Base-by-base conservation (phyloP, 1,284 basidiomycete genomes). In the Cystobasidiaceae sp. region DNA sequence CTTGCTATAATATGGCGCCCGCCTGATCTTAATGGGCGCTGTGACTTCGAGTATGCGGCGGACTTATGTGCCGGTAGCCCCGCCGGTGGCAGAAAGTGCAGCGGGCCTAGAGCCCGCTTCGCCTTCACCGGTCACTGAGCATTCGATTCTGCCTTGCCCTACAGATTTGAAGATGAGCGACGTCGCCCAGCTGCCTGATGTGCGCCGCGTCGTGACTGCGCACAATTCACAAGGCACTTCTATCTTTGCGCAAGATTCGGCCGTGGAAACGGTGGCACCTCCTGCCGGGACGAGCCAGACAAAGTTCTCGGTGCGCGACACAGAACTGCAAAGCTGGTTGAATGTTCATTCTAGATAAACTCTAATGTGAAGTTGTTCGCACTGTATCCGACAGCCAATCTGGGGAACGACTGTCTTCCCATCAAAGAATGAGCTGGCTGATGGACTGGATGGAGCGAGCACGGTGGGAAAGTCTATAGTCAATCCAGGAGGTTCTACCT, bases 121-220 rank as follows among this genome's bases (percentile, higher is more conserved):
- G n/a, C n/a, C n/a, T n/a, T n/a, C n/a, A n/a, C n/a, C n/a, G n/a
- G n/a, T n/a, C n/a, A n/a, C n/a, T n/a, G n/a, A n/a, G n/a, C n/a
- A n/a, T n/a, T n/a, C n/a, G n/a, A n/a, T n/a, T n/a, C n/a, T n/a
- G n/a, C n/a, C n/a, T n/a, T n/a, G n/a, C n/a, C n/a, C n/a, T n/a
- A n/a, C n/a, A n/a, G n/a, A n/a, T n/a, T n/a, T n/a, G n/a, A n/a
- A n/a, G n/a, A n/a, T n/a, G n/a, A n/a, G n/a, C n/a, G n/a, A n/a
- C n/a, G n/a, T n/a, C n/a, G n/a, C n/a, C n/a, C n/a, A n/a, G n/a
- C n/a, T n/a, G n/a, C n/a, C n/a, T n/a, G n/a, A 51, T 32, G 57
- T 60, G 5, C 43, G 57, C 27, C 57, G 57, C 4, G 48, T 60
- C 13, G 57, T 60, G 5, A 60, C 57, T 27, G 57, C 45, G 9